Base-by-base conservation (phyloP, 169 alveolate species). In the Babesia ovata region DNA sequence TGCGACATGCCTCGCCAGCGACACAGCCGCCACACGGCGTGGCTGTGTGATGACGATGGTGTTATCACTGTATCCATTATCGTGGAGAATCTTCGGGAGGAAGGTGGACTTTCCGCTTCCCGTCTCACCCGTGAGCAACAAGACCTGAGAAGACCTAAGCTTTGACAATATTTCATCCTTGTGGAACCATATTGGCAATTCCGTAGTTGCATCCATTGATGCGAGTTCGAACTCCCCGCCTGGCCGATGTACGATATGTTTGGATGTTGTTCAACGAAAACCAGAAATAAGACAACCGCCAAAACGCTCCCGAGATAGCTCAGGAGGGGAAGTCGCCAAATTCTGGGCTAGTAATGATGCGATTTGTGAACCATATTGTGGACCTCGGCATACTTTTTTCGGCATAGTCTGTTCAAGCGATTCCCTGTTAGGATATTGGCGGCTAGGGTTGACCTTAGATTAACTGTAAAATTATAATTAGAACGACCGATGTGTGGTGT, bases 1-100 rank as follows among this genome's bases (percentile, higher is more conserved):
- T 46, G 97, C 88, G 26, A 95, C 96, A 59, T 96, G 85, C 57
- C 88, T 91, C 33, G 97, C 97, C 29, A 94, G 91, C 22, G 97
- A 92, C 62, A 94, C 86, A 9, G 97, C 98, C 7, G 99, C 98
- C 50, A 96, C 96, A 67, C 98, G 78, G 56, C 98, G 88, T 0
- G 98, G 98, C 71, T 94, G 95, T 44, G 98, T 94, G 22, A 95
- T 69, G 45, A 91, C 96, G 14, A 93, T 88, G 53, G 85, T 88
- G 52, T 76, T 63, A 45, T 79, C 82, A 17, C 81, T 54, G 29
- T 70, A 74, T 0, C 87, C 87, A 57, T 74, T 65, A 22, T 79
- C 89, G 57, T 65, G 58, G 28, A 88, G 49, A 49, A 86, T 69
- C 45, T 62, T 72, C 33, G 93, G 93, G 10, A 88, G 49, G 13